Evolutionary conservation across 2,329 filamentous ascomycete species (phyloP), one percentile per base, ranked within the genome.

Genomic region (Didymella keratinophila): DNA sequence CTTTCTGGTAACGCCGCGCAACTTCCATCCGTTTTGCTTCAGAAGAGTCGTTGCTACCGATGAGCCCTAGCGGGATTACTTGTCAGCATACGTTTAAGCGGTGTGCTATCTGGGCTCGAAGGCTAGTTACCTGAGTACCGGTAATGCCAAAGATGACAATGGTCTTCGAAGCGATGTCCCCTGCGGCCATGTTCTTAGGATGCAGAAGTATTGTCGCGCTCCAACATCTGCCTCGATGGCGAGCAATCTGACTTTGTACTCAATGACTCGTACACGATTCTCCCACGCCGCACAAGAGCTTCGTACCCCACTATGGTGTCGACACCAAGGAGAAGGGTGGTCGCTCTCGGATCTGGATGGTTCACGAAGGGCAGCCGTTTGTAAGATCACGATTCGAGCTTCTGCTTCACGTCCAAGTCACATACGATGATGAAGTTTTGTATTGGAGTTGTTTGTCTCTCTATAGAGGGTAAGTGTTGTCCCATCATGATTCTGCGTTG

Each of bases 111-210:
- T 25, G 11, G 9, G 18, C 28, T 36, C 4, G 6, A 23, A 23
- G 9, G n/a, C 7, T 36, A 32, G 8, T 27, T 18, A 50, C 36
- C 47, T 50, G 47, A 16, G 23, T 41, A n/a, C 36, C 47, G 4
- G 47, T 50, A 3, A 50, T 42, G 23, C 47, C 47, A 27, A 50
- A 20, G n/a, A 50, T 42, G 36, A 25, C 47, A 12, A 50, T 41
- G 6, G n/a, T 50, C 25, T 50, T 50, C 10, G 7, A 27, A 11
- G 2, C 11, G 18, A 50, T 1, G 12, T 23, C 11, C 16, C n/a
- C 7, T 3, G 12, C 14, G 6, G 21, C 16, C 46, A 49, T 49
- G 20, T 27, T 39, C 9, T 20, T 14, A 28, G 14, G 32, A 6
- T 20, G 28, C 14, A n/a, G 23, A 16, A n/a, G 7, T 27, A 4